Evolutionary conservation across 2,329 filamentous ascomycete species (phyloP).

Genomic region (Magnaporthiopsis rhizophila): DNA sequence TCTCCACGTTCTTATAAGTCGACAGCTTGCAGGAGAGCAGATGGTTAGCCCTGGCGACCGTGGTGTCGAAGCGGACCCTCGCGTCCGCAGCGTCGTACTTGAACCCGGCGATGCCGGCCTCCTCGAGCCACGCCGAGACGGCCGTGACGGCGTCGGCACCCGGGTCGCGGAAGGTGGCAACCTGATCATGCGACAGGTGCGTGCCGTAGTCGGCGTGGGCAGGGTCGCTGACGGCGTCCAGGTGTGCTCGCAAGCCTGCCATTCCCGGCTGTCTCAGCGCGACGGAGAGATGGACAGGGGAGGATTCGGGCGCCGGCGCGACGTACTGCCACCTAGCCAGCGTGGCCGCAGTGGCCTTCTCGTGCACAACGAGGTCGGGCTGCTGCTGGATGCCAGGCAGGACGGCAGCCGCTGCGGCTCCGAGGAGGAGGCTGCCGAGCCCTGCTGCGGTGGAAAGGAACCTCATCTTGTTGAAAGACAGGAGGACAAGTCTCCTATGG

Average conservation of each 20-base stretch:
- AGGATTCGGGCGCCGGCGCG: background rate
- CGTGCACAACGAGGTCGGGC: background rate
- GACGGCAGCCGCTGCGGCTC: too few relatives aligned
- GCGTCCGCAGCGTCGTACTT: too few relatives aligned
- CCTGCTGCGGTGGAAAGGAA: too few relatives aligned
- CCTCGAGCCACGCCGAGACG: constrained; percentile 47
- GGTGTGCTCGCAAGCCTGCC: background rate
- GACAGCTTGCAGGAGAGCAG: constrained; percentile 51
- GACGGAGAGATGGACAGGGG: background rate
- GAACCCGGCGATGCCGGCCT: constrained; percentile 8
- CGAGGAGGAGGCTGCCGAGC: too few relatives aligned
- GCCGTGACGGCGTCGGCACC: constrained; percentile 35
- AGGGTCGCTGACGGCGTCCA: constrained; percentile 4
- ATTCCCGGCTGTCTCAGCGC: constrained; percentile 1
- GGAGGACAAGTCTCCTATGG: too few relatives aligned
- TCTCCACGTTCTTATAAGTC: constrained; percentile 39
- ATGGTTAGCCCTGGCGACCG: constrained; percentile 41
- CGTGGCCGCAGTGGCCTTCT: background rate
- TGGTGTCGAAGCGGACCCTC: constrained; percentile 44
- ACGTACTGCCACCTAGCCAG: background rate
- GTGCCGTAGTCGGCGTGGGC: constrained; percentile 47
- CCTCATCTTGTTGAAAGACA: too few relatives aligned
- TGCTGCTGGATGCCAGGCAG: too few relatives aligned
- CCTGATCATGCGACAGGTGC: constrained; percentile 51
- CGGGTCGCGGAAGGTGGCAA: constrained; percentile 46